phyloP scores from a whole-genome alignment of 2,329 filamentous ascomycete species.

The Thermothelomyces thermophilus region DNA sequence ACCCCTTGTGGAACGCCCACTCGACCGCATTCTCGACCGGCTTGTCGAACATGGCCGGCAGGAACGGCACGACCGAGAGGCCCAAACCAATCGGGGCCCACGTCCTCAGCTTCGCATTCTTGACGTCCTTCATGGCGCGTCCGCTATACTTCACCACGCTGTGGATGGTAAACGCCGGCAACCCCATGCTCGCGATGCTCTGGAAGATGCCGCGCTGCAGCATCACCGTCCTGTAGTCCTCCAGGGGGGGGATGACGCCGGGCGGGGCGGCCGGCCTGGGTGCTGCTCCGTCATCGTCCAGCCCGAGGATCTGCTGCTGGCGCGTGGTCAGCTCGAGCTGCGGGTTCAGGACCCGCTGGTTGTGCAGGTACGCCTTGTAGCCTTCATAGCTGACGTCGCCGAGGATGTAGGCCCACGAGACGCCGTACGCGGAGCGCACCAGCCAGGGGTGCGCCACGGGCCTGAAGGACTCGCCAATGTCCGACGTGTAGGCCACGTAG shows the following conservation, averaged over 20 bases:
- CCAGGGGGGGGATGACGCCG: conserved; percentile 58
- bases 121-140: conserved; percentile 71
- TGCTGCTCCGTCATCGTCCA: conserved; percentile 12
- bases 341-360: conserved; percentile 69
- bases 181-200: conserved; percentile 81
- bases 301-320: conserved; percentile 43
- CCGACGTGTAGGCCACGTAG: conserved; percentile 94
- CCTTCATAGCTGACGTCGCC: conserved; percentile 91
- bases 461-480: conserved; percentile 93
- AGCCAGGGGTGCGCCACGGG: conserved; percentile 82
- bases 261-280: conserved; percentile 23
- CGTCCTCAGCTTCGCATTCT: conserved; percentile 68
- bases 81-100: conserved; percentile 89
- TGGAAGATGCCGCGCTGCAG: conserved; percentile 88
- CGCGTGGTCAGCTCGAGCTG: conserved; percentile 48
- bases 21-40: conserved; percentile 90
- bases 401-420: conserved; percentile 87
- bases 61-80: conserved; percentile 68
- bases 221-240: conserved; percentile 90
- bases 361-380: conserved; percentile 88
- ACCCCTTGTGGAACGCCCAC: conserved; percentile 79
- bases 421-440: conserved; percentile 75
- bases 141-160: conserved; percentile 87
- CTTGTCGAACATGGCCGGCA: conserved; percentile 81
- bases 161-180: conserved; percentile 91